Evolutionary conservation across 1,284 basidiomycete species (phyloP).

Genomic region (Testicularia cyperi): DNA sequence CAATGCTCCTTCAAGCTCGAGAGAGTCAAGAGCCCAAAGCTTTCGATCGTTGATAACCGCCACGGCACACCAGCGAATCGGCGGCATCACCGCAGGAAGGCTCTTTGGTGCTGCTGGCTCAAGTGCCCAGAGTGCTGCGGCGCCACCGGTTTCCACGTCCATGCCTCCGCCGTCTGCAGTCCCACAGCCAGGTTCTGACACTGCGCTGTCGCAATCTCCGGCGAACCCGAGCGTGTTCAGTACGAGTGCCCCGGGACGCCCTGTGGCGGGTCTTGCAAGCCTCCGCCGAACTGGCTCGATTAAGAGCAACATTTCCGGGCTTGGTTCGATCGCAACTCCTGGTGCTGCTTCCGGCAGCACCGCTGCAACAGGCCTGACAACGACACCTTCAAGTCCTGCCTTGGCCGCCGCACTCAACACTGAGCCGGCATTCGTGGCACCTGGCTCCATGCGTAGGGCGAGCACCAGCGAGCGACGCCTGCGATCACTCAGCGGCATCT

Average conservation of each 20-base stretch:
- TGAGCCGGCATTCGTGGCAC: slow-evolving; percentile 42
- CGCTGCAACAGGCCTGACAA: background rate
- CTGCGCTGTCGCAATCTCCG: slow-evolving; percentile 20
- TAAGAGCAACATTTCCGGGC: slow-evolving; percentile 14
- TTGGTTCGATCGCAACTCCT: slow-evolving; percentile 5
- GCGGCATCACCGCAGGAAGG: slow-evolving; percentile 31
- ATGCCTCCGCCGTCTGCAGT: background rate
- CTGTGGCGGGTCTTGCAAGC: slow-evolving; percentile 47
- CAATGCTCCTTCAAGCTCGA: too few species aligned
- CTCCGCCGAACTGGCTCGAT: slow-evolving; percentile 31
- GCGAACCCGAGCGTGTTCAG: slow-evolving; percentile 42
- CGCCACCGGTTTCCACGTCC: background rate
- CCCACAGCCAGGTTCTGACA: background rate
- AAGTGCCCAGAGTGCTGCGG: background rate
- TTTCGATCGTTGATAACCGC: slow-evolving; percentile 1
- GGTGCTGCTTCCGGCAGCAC: background rate
- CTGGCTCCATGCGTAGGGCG: slow-evolving; percentile 18
- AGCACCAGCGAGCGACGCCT: slow-evolving; percentile 38
- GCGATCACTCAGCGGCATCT: slow-evolving; percentile 20
- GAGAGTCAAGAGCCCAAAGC: background rate
- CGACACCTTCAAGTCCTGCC: slow-evolving; percentile 26
- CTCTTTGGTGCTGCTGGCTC: background rate
- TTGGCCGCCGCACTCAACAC: slow-evolving; percentile 32
- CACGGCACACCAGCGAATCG: slow-evolving; percentile 14
- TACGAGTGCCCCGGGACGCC: slow-evolving; percentile 28